These are phyloP conservation scores for Albifimbria verrucaria DNA, from an alignment of 2,329 filamentous ascomycete species.

Conservation along the genomic window DNA sequence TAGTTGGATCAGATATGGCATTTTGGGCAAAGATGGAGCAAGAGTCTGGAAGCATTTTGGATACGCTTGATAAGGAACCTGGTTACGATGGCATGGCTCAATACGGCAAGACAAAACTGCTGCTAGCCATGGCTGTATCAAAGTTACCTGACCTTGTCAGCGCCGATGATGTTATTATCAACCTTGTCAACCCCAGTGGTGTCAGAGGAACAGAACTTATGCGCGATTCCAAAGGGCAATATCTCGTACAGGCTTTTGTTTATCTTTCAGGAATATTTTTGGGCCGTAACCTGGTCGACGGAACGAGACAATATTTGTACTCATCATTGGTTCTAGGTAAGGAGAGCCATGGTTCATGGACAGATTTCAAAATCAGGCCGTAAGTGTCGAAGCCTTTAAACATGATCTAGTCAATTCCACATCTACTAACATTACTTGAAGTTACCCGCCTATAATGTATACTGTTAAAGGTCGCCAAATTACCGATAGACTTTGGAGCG, in stretches of 20 bases:
- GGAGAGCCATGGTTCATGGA: background rate
- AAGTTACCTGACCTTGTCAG: background rate
- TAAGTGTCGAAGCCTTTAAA: background rate
- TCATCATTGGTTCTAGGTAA: background rate
- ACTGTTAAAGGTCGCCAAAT: background rate
- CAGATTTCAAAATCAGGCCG: background rate
- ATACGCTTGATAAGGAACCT: background rate
- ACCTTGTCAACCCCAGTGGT: background rate
- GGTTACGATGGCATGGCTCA: background rate
- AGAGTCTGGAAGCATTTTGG: background rate
- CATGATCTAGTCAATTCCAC: background rate
- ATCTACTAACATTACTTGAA: background rate
- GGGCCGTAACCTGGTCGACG: background rate
- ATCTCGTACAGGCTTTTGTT: background rate
- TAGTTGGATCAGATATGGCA: conserved; percentile 24
- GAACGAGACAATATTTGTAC: background rate
- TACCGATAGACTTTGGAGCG: background rate
- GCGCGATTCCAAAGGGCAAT: background rate
- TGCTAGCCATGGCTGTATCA: background rate
- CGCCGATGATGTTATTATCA: background rate
- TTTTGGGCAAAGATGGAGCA: conserved; percentile 15
- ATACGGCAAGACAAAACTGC: background rate
- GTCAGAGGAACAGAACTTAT: background rate
- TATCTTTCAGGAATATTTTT: background rate
- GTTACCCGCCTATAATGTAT: background rate